Conservation (phyloP, 73 alveolate species). For the Paramecium sexaurelia region DNA sequence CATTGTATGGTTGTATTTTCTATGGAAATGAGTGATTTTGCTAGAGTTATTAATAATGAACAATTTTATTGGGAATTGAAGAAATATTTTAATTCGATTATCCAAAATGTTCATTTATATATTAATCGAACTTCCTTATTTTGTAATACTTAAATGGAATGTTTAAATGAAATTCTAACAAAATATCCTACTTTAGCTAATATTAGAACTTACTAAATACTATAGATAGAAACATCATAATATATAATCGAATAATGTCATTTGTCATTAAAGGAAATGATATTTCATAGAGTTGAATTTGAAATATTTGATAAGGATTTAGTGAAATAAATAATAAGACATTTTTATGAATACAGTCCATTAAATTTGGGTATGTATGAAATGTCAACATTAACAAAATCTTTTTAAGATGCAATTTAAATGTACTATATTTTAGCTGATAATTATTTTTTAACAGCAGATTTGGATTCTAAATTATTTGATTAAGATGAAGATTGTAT, state of each 20-base stretch:
- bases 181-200: constrained; percentile 51
- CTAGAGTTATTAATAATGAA: not conserved
- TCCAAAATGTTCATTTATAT: constrained; percentile 27
- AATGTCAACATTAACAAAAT: not conserved
- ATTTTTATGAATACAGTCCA: constrained; percentile 25
- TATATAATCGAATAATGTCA: constrained; percentile 6
- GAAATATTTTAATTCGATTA: not conserved
- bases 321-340: not conserved
- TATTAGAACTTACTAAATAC: constrained; percentile 19
- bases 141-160: constrained; percentile 22
- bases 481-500: not conserved
- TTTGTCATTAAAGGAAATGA: not conserved
- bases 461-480: not conserved
- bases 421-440: not conserved
- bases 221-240: not conserved
- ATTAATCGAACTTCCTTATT: not conserved
- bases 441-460: not conserved
- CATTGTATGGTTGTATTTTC: not conserved
- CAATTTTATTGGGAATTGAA: not conserved
- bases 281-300: not conserved
- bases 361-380: not conserved
- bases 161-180: not conserved
- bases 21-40: constrained; percentile 8
- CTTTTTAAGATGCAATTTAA: constrained; percentile 12
- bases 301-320: not conserved